Evolutionary conservation across 2,329 filamentous ascomycete species (phyloP).

Genomic region (Diaporthe ilicicola): DNA sequence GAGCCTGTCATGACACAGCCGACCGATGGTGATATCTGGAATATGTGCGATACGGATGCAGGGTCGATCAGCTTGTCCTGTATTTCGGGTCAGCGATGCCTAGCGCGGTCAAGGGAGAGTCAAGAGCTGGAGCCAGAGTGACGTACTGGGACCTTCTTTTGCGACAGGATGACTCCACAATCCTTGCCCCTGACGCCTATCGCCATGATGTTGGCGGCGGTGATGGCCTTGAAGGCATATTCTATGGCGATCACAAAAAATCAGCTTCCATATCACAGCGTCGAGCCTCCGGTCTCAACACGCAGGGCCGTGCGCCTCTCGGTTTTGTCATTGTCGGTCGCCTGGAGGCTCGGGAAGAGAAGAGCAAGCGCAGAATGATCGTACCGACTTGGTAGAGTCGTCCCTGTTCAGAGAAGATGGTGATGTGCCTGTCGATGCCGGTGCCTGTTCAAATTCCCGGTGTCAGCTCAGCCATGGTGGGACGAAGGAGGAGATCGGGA

Average conservation of each 20-base stretch:
- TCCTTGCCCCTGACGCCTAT: conserved; percentile 95
- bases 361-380: conserved; percentile 47
- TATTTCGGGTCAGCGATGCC: conserved; percentile 43
- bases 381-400: conserved; percentile 99
- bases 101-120: conserved; percentile 29
- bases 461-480: conserved; percentile 43
- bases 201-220: conserved; percentile 98
- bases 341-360: background rate
- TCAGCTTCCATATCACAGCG: conserved; percentile 3
- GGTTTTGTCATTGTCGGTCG: background rate
- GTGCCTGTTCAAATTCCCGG: conserved; percentile 63
- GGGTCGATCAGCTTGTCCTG: conserved; percentile 99
- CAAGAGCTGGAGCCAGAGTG: conserved; percentile 37
- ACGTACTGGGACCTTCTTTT: conserved; percentile 99
- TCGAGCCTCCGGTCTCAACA: background rate
- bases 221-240: conserved; percentile 99
- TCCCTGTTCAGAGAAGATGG: conserved; percentile 99
- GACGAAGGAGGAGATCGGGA: background rate
- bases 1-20: conserved; percentile 99
- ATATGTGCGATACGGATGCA: conserved; percentile 95
- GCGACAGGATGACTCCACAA: conserved; percentile 95
- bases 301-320: conserved; percentile 27
- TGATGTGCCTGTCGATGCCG: conserved; percentile 98
- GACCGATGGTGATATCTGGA: conserved; percentile 94
- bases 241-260: conserved; percentile 63